These are phyloP conservation scores for Discostella pseudostelligera DNA, from an alignment of 108 stramenopile genomes.

Conservation along the genomic window DNA sequence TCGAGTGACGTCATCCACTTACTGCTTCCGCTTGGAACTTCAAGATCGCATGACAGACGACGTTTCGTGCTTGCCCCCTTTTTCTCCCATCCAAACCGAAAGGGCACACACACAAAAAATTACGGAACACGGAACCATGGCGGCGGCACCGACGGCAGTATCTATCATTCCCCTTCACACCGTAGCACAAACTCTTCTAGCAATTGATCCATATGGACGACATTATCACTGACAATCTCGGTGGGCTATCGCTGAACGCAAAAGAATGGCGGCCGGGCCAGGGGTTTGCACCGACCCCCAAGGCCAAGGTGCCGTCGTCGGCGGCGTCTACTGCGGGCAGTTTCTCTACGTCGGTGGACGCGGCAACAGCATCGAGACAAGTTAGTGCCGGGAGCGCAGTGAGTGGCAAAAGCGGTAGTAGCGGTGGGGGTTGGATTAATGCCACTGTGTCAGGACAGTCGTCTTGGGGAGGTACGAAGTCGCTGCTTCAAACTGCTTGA, in stretches of 20 bases:
- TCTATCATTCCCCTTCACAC: neutral
- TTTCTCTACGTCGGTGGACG: neutral
- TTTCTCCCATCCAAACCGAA: too few relatives aligned
- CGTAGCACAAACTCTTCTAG: too few relatives aligned
- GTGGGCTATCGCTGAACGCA: slow-evolving; percentile 26
- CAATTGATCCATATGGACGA: slow-evolving; percentile 21
- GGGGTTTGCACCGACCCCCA: slow-evolving; percentile 14
- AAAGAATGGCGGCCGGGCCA: slow-evolving; percentile 46
- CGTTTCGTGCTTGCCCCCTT: too few relatives aligned
- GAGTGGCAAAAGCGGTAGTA: neutral
- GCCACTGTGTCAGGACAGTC: neutral
- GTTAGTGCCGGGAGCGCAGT: slow-evolving; percentile 10
- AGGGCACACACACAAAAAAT: too few relatives aligned
- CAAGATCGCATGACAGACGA: too few relatives aligned
- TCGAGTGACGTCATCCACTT: too few relatives aligned
- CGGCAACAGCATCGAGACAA: neutral
- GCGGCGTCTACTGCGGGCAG: neutral
- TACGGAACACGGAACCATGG: too few relatives aligned
- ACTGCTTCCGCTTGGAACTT: too few relatives aligned
- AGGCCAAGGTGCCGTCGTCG: neutral
- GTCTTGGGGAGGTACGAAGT: slow-evolving; percentile 26
- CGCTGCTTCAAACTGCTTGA: too few relatives aligned
- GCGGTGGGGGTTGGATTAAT: slow-evolving; percentile 7
- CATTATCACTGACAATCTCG: slow-evolving; percentile 21
- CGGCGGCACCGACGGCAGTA: neutral